These are phyloP conservation scores for Pueraria montana DNA, from an alignment of 306 rosid species.

Conservation along the genomic window DNA sequence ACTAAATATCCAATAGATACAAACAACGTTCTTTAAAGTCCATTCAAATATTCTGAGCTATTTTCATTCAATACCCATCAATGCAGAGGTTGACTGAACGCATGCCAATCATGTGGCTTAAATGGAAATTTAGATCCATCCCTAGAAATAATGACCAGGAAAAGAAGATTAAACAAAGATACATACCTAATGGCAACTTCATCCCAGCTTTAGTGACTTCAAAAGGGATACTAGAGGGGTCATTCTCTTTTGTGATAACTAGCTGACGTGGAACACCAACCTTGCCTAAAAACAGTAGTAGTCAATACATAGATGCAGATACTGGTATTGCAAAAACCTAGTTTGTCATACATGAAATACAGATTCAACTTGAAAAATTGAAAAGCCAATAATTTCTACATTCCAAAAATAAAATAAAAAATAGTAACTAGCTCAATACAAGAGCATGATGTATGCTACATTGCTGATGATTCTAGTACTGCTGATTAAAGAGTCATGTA, in stretches of 20 bases:
- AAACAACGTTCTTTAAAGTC: background rate
- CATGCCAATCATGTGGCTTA: background rate
- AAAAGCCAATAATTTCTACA: constrained; percentile 27
- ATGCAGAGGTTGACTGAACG: background rate
- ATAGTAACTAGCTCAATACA: background rate
- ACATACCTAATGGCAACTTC: constrained; percentile 62
- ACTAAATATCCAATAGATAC: constrained; percentile 17
- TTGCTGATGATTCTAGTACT: constrained; percentile 18
- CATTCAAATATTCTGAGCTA: constrained; percentile 3
- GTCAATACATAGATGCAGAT: constrained; percentile 18
- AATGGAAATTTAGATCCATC: constrained; percentile 15
- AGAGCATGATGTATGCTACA: constrained; percentile 30
- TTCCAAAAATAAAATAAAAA: constrained; percentile 5
- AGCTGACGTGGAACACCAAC: constrained; percentile 62
- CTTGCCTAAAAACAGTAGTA: constrained; percentile 54
- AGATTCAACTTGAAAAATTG: background rate
- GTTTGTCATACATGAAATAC: constrained; percentile 9
- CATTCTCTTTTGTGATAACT: constrained; percentile 55
- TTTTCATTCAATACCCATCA: constrained; percentile 3
- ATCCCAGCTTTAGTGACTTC: constrained; percentile 61
- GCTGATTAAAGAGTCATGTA: constrained; percentile 24
- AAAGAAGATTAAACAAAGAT: background rate
- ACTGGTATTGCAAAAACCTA: background rate
- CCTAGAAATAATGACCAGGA: background rate
- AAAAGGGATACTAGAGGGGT: constrained; percentile 56